phyloP scores from a whole-genome alignment of 1,284 basidiomycete genomes.

The Heimioporus retisporus region DNA sequence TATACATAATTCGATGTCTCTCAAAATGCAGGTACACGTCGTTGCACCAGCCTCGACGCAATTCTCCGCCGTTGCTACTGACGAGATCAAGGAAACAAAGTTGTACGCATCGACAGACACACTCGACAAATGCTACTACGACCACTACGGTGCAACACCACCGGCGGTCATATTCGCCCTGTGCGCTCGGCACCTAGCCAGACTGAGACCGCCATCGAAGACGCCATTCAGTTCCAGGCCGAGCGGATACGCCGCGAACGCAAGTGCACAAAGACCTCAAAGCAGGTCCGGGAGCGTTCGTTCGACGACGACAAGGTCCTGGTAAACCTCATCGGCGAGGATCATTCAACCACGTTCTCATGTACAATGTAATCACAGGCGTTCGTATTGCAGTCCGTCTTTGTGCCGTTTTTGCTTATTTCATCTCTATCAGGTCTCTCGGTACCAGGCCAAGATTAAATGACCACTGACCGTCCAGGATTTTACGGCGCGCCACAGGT shows the following conservation, averaged over 20 bases:
- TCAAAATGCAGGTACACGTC: background rate
- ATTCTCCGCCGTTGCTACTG: conserved; percentile 63
- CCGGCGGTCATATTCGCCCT: conserved; percentile 48
- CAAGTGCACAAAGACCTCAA: conserved; percentile 74
- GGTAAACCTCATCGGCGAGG: conserved; percentile 96
- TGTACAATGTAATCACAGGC: conserved; percentile 99
- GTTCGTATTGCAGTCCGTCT: conserved; percentile 91
- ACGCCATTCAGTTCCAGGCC: conserved; percentile 85
- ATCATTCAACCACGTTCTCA: conserved; percentile 98
- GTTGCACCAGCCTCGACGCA: background rate
- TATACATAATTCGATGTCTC: background rate
- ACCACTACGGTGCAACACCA: conserved; percentile 67
- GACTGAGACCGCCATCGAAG: conserved; percentile 47
- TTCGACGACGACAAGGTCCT: conserved; percentile 67
- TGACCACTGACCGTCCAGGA: conserved; percentile 89
- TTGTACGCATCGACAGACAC: conserved; percentile 61
- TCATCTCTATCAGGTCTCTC: conserved; percentile 77
- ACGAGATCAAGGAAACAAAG: conserved; percentile 57
- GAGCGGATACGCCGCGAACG: conserved; percentile 87
- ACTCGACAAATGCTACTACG: conserved; percentile 45
- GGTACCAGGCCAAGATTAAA: conserved; percentile 96
- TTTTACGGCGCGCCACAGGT: conserved; percentile 92
- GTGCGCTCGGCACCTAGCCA: conserved; percentile 30
- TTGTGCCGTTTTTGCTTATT: conserved; percentile 30
- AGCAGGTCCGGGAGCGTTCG: conserved; percentile 52